Base-by-base conservation (phyloP, 257 asterid species). In the Petrea volubilis region DNA sequence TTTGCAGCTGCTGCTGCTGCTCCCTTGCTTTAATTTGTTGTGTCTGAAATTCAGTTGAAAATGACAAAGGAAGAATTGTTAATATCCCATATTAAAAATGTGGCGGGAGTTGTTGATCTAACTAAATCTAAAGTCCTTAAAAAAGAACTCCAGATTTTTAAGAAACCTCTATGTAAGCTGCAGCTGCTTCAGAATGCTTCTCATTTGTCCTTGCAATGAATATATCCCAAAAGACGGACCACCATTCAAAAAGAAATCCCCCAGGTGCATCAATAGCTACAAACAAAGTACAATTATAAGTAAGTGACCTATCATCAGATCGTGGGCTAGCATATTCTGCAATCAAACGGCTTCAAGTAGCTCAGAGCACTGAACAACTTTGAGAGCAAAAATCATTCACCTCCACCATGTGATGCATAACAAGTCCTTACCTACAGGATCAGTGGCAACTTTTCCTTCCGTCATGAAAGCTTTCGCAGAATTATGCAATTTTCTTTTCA, bases 191-290 rank as follows among this genome's bases (percentile, higher is more conserved):
- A 7, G 99, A 95, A 83, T 95, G 99, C 86, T 95, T 95, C 78
- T 86, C 99, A 43, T 95, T 95, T 57, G 97, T 92, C 87, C 99
- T 88, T 53, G 99, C 96, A 67, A 95, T 95, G 84, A 90, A 95
- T 68, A 95, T 95, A 79, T 95, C 99, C 99, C 99, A 95, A 77
- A 95, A 92, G 55, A 92, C 98, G 17, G 99, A 95, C 99, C 99
- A 95, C 99, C 99, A 95, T 63, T 95, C 99, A 40, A 90, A 90
- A 27, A 95, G 93, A 86, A 95, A 95, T 58, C 99, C 99, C 73
- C 99, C 99, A 25, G 99, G 99, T 11, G 99, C 99, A 75, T 95
- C 99, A 76, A 95, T 95, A 36, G 99, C 98, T 95, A 81, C 78
- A 82, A 78, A 53, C 59, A 47, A 7, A 44, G 46, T 53, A 34